Base-by-base conservation (phyloP, 179 eudicot species). In the Camellia oleifera region DNA sequence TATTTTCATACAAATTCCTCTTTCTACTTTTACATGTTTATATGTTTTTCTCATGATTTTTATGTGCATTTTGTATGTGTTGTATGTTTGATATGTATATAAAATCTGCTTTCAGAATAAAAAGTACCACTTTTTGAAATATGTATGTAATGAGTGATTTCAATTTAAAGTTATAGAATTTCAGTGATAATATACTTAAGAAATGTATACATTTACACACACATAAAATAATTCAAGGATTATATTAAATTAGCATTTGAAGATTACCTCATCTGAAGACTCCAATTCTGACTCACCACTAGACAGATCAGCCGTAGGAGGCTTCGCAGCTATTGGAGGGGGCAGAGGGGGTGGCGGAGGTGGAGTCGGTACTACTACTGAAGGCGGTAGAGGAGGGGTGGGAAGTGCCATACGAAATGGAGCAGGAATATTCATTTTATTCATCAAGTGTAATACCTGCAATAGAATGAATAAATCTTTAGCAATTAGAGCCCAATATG, bases 361-460 rank as follows among this genome's bases (percentile, higher is more conserved):
- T 46, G 85, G 84, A 3, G 84, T 85, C 44, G 90, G 88, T 69
- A 83, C 87, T 64, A 90, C 85, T 48, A 60, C 82, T 71, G 91
- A 85, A 85, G 92, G 88, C 63, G 97, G 98, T 61, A 95, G 89
- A 71, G 99, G 98, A 69, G 99, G 99, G 71, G 93, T 95, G 26
- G 95, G 98, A 71, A 95, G 88, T 60, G 98, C 99, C 91, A 90
- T 90, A 67, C 96, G 95, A 73, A 95, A 95, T 78, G 98, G 98
- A 69, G 99, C 99, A 48, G 98, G 99, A 83, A 95, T 95, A 84
- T 95, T 95, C 99, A 95, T 92, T 84, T 95, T 95, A 88, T 95
- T 95, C 99, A 95, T 95, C 86, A 95, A 88, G 85, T 95, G 99
- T 84, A 95, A 84, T 61, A 94, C 98, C 98, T 94, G 70, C 62